Evolutionary conservation across 805 yeast species (phyloP), one percentile per base, ranked within the genome.

Genomic region (Kodamaea hsintzibuensis): DNA sequence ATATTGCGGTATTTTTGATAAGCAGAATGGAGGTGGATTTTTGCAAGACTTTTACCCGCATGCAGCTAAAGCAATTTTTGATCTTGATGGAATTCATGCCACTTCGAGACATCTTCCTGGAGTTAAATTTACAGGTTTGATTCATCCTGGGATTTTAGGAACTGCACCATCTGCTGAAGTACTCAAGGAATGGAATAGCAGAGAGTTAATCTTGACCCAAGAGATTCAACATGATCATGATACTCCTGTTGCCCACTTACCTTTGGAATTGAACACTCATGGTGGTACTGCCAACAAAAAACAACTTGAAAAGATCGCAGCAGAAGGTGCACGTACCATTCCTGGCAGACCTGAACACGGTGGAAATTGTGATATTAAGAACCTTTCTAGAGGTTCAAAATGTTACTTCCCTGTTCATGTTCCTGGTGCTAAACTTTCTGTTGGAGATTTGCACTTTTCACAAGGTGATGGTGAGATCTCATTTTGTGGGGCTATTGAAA

Each of bases 391-490:
- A 47, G 83, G 83, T 5, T 77, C 83, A 10, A 78, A 76, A 55
- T 73, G 74, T 33, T 79, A 77, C 56, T 65, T 79, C 44, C 83
- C 83, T 2, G 79, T 77, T 19, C 67, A 79, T 61, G 74, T 79
- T 25, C 62, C 63, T 25, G 83, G 83, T 6, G 83, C 80, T 40
- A 74, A 76, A 57, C 67, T 79, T 19, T 73, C 80, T 22, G 65
- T 79, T 39, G 83, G 83, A 5, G 83, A 79, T 57, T 60, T 79
- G 38, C 83, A 79, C 60, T 79, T 80, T 63, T 73, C 80, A 22
- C 82, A 79, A 62, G 83, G 83, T 14, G 83, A 79, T 58, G 83
- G 83, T 13, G 83, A 79, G 57, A 77, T 79, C 48, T 74, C 82
- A 8, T 79, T 80, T 59, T 79, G 83, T 61, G 83, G 83, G 30